These are phyloP conservation scores for Alternaria novae-zelandiae DNA, from an alignment of 2,329 filamentous ascomycete genomes.

Conservation along the genomic window DNA sequence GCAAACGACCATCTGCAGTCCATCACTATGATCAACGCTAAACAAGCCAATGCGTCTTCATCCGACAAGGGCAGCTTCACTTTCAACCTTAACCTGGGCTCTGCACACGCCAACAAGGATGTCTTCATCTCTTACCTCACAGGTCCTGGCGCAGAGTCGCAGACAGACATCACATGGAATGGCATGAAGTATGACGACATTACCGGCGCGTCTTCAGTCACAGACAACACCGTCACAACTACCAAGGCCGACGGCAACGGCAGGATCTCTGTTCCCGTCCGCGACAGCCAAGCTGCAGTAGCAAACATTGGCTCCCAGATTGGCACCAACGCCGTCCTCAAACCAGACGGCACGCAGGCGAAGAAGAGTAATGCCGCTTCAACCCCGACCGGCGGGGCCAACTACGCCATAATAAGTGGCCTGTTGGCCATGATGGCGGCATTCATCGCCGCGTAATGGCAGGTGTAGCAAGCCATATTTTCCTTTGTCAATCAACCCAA, in stretches of 20 bases:
- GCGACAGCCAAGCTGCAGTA: constrained; percentile 57
- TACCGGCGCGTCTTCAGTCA: constrained; percentile 50
- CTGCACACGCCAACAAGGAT: constrained; percentile 49
- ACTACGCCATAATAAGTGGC: constrained; percentile 16
- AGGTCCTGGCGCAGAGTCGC: constrained; percentile 54
- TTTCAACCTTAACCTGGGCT: constrained; percentile 51
- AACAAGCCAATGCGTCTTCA: constrained; percentile 50
- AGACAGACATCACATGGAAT: constrained; percentile 55
- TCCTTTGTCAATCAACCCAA: background rate
- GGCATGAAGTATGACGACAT: constrained; percentile 54
- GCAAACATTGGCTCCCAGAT: constrained; percentile 53
- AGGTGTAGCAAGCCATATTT: background rate
- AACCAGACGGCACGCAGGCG: constrained; percentile 32
- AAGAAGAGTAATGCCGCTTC: constrained; percentile 37
- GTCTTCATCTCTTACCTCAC: constrained; percentile 58
- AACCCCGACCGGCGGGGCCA: constrained; percentile 11
- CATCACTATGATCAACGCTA: constrained; percentile 56
- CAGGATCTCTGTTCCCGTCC: constrained; percentile 36
- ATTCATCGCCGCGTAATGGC: constrained; percentile 1
- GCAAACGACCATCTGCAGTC: constrained; percentile 51
- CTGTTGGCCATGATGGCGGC: constrained; percentile 19
- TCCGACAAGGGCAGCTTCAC: constrained; percentile 48
- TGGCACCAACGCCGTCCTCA: constrained; percentile 41
- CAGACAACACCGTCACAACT: constrained; percentile 42
- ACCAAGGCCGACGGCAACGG: constrained; percentile 32